Evolutionary conservation across 1,139 yeast genomes (phyloP), one percentile per base, ranked within the genome.

Genomic region (Nadsonia starkeyi-henricii): DNA sequence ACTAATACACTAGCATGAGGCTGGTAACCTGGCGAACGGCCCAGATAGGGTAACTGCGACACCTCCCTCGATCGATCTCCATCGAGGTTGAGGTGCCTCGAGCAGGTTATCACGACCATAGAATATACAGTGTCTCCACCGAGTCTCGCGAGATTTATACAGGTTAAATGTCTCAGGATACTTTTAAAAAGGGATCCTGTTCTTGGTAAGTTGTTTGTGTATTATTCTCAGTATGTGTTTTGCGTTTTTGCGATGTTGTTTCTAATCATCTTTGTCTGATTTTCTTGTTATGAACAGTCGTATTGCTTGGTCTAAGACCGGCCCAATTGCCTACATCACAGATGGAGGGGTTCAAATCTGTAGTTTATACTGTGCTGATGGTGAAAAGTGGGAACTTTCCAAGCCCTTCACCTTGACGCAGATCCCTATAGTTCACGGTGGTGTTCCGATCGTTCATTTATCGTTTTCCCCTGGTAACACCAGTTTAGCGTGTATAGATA

Each of bases 221-320:
- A 7, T 12, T n/a, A n/a, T n/a, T n/a, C n/a, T n/a, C n/a, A n/a
- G n/a, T n/a, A n/a, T n/a, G n/a, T n/a, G n/a, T 23, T 23, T 23
- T 23, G 28, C 8, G 9, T 23, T 23, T 23, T 23, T 23, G 28
- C 9, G 28, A 9, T 5, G 9, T 23, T 23, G 8, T 23, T 5
- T 23, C 28, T 23, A 23, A 23, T 23, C 28, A 5, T 23, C 28
- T 5, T 23, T 23, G 28, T 9, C 5, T 23, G 28, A 33, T 33
- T 15, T 33, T 33, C 51, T 5, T 23, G 5, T 23, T 23, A 5
- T 23, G 9, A 23, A 23, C 45, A 63, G 67, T 46, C 63, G 59
- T 45, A 71, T 82, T 33, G 74, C 86, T 19, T 84, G 93, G 94
- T 81, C 88, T 19, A 72, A 76, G 53, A 79, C 78, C 58, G 93